Percentiles rank a stretch among this genome's conserved stretches.
phyloP scores from a whole-genome alignment of 2,329 filamentous ascomycete genomes.

The Aspergillus neotritici region DNA sequence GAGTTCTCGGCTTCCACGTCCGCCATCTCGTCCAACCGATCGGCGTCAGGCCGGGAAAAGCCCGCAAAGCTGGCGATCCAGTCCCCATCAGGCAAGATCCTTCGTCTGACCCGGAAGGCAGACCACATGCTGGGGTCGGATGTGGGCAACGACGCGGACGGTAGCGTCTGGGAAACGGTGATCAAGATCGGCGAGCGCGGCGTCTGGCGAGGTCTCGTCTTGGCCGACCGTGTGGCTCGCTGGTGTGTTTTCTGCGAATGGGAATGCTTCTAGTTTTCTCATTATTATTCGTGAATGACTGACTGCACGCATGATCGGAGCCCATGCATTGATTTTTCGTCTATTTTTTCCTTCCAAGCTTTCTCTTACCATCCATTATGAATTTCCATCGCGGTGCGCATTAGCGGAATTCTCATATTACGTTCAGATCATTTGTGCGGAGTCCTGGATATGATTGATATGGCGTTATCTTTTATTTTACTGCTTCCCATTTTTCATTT shows the following conservation, averaged over 20 bases:
- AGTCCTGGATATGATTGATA: too few relatives aligned
- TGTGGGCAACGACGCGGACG: conserved; percentile 39
- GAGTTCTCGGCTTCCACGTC: conserved; percentile 40
- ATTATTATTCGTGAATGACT: background rate
- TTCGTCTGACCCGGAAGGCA: conserved; percentile 54
- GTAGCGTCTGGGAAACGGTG: conserved; percentile 60
- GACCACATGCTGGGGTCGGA: conserved; percentile 40
- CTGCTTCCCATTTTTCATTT: background rate
- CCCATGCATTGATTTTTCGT: background rate
- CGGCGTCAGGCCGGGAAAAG: conserved; percentile 52
- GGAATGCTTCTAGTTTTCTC: conserved; percentile 48
- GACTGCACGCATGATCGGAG: conserved; percentile 12
- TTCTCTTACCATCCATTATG: background rate
- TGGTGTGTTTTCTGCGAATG: conserved; percentile 68
- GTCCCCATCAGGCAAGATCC: conserved; percentile 87
- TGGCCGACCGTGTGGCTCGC: conserved; percentile 59
- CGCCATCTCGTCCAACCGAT: conserved; percentile 51
- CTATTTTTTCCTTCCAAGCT: too few relatives aligned
- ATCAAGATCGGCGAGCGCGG: conserved; percentile 62
- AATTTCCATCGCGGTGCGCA: too few relatives aligned
- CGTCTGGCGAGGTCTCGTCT: conserved; percentile 57
- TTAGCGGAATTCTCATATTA: too few relatives aligned
- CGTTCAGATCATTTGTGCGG: too few relatives aligned
- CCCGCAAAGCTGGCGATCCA: conserved; percentile 95
- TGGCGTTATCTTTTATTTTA: too few relatives aligned